Percentiles rank a stretch among this genome's conserved stretches.
Conservation (phyloP, 257 asterid species). For the Ballota nigra region DNA sequence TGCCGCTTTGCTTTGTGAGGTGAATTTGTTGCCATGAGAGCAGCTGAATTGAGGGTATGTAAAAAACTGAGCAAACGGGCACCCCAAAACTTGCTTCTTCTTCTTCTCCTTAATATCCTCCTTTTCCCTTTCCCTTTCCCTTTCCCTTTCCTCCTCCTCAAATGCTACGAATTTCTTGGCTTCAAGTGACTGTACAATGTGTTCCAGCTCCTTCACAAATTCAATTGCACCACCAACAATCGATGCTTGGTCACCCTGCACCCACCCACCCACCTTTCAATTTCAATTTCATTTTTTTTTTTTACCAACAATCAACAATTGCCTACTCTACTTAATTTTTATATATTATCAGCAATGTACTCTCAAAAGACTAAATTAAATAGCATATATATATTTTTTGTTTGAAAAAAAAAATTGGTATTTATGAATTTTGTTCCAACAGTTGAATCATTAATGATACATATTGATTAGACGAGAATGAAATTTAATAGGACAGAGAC, state of each 20-base stretch:
- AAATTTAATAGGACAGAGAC: conserved; percentile 28
- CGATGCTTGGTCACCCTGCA: conserved; percentile 95
- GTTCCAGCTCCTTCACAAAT: conserved; percentile 92
- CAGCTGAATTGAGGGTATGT: conserved; percentile 75
- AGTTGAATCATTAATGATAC: conserved; percentile 12
- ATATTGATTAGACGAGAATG: conserved; percentile 11
- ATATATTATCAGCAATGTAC: too few relatives aligned
- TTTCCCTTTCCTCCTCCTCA: background rate
- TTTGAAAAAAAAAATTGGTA: background rate
- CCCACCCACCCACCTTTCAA: background rate
- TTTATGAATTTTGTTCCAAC: background rate
- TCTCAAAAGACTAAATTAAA: too few relatives aligned
- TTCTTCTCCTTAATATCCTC: background rate
- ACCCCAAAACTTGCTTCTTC: background rate
- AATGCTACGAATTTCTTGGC: conserved; percentile 49
- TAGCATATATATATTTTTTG: too few relatives aligned
- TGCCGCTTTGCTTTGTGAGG: conserved; percentile 66
- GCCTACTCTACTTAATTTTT: too few relatives aligned
- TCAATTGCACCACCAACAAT: conserved; percentile 96
- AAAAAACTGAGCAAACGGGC: conserved; percentile 77
- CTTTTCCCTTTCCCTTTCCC: background rate
- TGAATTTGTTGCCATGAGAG: conserved; percentile 47
- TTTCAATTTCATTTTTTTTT: background rate
- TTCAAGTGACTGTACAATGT: conserved; percentile 80
- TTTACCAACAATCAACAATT: background rate